These are phyloP conservation scores for Coemansia guatemalensis DNA, from an alignment of 192 early-diverging fungal genomes.

Conservation along the genomic window DNA sequence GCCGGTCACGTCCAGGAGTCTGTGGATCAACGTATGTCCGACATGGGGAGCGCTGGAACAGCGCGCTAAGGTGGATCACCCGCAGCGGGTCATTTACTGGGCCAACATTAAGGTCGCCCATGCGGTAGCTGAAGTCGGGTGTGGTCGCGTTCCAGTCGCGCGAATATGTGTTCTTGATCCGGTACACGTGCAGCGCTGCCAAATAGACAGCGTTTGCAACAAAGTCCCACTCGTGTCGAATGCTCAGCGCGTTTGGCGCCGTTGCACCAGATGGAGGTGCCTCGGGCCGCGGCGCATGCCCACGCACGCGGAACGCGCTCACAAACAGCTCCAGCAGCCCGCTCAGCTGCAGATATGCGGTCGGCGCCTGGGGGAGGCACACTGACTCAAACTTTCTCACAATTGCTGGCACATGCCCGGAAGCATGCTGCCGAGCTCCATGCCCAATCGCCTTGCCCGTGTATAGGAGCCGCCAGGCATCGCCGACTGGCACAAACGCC, in stretches of 20 bases:
- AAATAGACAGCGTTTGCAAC: slow-evolving; percentile 16
- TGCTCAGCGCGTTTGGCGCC: background rate
- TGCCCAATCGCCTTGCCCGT: slow-evolving; percentile 27
- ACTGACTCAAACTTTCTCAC: slow-evolving; percentile 33
- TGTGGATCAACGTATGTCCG: slow-evolving; percentile 40
- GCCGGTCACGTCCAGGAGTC: slow-evolving; percentile 25
- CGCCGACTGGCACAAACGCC: slow-evolving; percentile 58
- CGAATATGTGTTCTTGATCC: slow-evolving; percentile 46
- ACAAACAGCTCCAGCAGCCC: slow-evolving; percentile 47
- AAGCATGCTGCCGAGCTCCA: background rate
- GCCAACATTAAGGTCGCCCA: slow-evolving; percentile 48
- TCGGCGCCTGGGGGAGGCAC: slow-evolving; percentile 32
- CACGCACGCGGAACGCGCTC: slow-evolving; percentile 27
- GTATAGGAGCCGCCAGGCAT: slow-evolving; percentile 48
- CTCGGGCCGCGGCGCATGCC: background rate
- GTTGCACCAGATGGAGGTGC: background rate
- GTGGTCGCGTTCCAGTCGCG: slow-evolving; percentile 38
- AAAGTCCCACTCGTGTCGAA: slow-evolving; percentile 26
- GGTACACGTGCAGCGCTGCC: slow-evolving; percentile 41
- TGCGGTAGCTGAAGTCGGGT: slow-evolving; percentile 34
- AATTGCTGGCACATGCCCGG: background rate
- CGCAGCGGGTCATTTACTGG: slow-evolving; percentile 51
- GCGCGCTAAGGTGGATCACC: slow-evolving; percentile 18
- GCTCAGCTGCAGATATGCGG: slow-evolving; percentile 39
- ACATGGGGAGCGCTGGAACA: slow-evolving; percentile 39